A percentile compares a stretch with the other conserved stretches of the same genome.
Conservation (phyloP, 768 basidiomycete genomes). For the Lentinula edodes region DNA sequence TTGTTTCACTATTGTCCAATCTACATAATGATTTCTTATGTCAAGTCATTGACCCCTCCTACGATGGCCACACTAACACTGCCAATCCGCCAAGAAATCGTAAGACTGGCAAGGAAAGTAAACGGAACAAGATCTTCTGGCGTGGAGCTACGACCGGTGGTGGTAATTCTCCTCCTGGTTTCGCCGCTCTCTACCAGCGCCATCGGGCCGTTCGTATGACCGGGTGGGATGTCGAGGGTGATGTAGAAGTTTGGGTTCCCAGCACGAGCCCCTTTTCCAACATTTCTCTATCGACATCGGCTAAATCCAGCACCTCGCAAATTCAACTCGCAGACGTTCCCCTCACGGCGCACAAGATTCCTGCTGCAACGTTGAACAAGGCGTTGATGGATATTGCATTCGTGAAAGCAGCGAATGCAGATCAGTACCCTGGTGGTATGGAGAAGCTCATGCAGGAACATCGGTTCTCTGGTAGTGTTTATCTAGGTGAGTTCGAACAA, state of each 20-base stretch:
- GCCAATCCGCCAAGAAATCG: background rate
- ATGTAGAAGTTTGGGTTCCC: conserved; percentile 32
- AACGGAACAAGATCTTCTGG: conserved; percentile 64
- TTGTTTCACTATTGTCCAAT: background rate
- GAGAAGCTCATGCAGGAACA: conserved; percentile 56
- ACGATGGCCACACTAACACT: conserved; percentile 1
- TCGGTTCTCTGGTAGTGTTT: conserved; percentile 70
- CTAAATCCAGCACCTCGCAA: background rate
- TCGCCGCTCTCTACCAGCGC: conserved; percentile 76
- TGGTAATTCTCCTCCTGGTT: conserved; percentile 82
- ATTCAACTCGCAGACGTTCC: background rate
- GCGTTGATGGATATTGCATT: conserved; percentile 73
- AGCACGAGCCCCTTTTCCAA: background rate
- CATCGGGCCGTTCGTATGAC: conserved; percentile 88
- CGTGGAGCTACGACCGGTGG: conserved; percentile 95
- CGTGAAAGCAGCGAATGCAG: conserved; percentile 49
- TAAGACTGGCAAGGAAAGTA: background rate
- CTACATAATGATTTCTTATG: background rate
- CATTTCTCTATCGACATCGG: background rate
- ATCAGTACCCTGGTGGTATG: conserved; percentile 72
- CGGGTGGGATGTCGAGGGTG: conserved; percentile 7
- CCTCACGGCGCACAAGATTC: conserved; percentile 18
- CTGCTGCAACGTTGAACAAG: conserved; percentile 43
- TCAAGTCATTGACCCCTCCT: background rate
- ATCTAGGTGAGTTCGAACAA: conserved; percentile 42